Evolutionary conservation across 495 filamentous ascomycete genomes (phyloP).

Genomic region (Tuber aestivum): DNA sequence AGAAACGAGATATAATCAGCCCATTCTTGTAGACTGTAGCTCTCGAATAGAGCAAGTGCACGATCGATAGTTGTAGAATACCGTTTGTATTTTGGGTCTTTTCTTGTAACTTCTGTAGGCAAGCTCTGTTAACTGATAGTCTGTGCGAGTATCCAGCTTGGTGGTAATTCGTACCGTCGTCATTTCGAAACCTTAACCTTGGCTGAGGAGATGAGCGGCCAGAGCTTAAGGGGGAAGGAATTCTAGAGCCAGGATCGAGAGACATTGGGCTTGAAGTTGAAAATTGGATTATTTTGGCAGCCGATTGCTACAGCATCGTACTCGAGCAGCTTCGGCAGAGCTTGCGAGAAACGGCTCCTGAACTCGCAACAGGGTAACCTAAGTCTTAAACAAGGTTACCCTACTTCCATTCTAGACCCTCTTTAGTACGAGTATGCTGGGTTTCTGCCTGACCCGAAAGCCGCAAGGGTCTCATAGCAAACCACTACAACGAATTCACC

Average conservation of each 20-base stretch:
- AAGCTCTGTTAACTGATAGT: constrained; percentile 16
- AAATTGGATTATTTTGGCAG: neutral
- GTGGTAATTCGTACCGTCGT: constrained; percentile 48
- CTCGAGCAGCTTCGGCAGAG: neutral
- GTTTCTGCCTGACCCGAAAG: neutral
- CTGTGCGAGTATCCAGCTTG: constrained; percentile 5
- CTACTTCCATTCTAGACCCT: neutral
- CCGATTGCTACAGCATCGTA: neutral
- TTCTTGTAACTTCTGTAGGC: constrained; percentile 57
- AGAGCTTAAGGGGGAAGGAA: constrained; percentile 69
- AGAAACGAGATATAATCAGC: constrained; percentile 98
- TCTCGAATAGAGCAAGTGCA: constrained; percentile 85
- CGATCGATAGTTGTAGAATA: constrained; percentile 86
- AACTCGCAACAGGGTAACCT: neutral
- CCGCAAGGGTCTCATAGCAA: neutral
- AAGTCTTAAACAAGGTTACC: neutral
- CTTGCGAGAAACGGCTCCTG: neutral
- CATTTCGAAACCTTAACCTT: constrained; percentile 47
- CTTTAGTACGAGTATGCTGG: neutral
- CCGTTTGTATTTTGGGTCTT: constrained; percentile 85
- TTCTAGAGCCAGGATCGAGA: constrained; percentile 63
- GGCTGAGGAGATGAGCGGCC: constrained; percentile 64
- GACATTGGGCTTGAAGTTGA: constrained; percentile 52
- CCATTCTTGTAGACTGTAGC: constrained; percentile 84
- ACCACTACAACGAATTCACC: neutral